Base-by-base conservation (phyloP, 2,329 filamentous ascomycete genomes). In the Colletotrichum phormii region DNA sequence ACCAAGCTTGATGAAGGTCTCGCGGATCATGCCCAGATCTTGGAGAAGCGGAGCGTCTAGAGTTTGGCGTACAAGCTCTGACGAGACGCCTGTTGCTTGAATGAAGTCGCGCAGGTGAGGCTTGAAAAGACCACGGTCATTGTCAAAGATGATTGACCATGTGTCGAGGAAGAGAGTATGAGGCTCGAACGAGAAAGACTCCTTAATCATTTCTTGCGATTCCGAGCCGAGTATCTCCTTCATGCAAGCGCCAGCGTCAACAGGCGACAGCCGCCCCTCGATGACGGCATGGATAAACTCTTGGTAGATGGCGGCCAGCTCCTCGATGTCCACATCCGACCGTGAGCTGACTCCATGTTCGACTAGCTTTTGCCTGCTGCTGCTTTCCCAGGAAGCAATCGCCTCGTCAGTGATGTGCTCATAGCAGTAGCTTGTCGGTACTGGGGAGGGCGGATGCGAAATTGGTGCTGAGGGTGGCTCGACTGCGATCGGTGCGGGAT, bases 1-100 rank as follows among this genome's bases (percentile, higher is more conserved):
- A 18, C 93, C 93, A 80, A 97, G 91, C 76, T 92, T 92, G 70
- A 89, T 87, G 81, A 98, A 99, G 6, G 92, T 96, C n/a, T 93
- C 91, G 62, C 95, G 90, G 61, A 98, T 94, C 55, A 99, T 86
- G 11, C 93, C 93, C 15, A 98, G 85, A 33, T 92, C 89, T 77
- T 93, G 90, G 12, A 98, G 86, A 9, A 97, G 84, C 22, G 91
- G 87, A 6, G 91, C 90, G 76, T 99, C 97, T n/a, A 99, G 89
- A 75, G 95, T 90, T 73, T 93, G 89, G 67, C 96, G 94, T 88
- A 98, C 92, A 29, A 93, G 85, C 15, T 88, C 84, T 0, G 92
- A 87, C 7, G 93, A 91, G 57, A 98, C 91, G 13, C 88, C 91
- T 5, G 94, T 95, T 1, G 93, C 89, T 63, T 91, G 84, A 64